phyloP scores from a whole-genome alignment of 805 yeast species.

The Wickerhamomyces canadensis region DNA sequence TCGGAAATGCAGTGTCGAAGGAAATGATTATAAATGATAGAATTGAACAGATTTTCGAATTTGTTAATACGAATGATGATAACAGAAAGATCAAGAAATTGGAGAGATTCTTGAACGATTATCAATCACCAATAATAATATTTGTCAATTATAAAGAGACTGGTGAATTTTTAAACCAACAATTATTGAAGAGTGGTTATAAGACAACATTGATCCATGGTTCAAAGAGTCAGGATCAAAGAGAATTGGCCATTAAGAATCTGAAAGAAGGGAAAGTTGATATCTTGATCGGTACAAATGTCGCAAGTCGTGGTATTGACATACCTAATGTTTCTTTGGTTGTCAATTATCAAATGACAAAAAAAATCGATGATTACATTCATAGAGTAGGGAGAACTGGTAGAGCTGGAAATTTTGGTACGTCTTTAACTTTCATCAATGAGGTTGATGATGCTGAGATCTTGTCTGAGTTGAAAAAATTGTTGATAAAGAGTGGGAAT shows the following conservation, averaged over 20 bases:
- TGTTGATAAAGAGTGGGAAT: conserved; percentile 17
- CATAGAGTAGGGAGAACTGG: conserved; percentile 97
- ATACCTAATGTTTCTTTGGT: conserved; percentile 83
- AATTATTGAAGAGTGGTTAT: conserved; percentile 40
- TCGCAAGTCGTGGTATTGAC: conserved; percentile 95
- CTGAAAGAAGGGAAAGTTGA: conserved; percentile 52
- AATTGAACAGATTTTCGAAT: conserved; percentile 65
- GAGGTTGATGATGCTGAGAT: conserved; percentile 61
- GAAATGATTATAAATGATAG: conserved; percentile 36
- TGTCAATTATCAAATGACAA: conserved; percentile 80
- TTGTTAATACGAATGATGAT: conserved; percentile 35
- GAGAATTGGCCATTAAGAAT: conserved; percentile 69
- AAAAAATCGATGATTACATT: conserved; percentile 72
- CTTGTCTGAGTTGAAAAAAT: conserved; percentile 17
- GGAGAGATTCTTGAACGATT: conserved; percentile 28
- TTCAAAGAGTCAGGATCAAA: conserved; percentile 73
- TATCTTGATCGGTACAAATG: conserved; percentile 84
- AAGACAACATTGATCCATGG: conserved; percentile 74
- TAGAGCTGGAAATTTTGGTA: conserved; percentile 81
- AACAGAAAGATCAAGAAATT: conserved; percentile 41
- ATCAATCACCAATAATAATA: conserved; percentile 59
- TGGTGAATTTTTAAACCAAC: conserved; percentile 61
- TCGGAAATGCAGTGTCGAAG: conserved; percentile 50
- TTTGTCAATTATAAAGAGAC: conserved; percentile 75
- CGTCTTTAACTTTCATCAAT: conserved; percentile 67